Evolutionary conservation across 352 stramenopile species (phyloP), one percentile per base, ranked within the genome.

Genomic region (Globisporangium paddicum): DNA sequence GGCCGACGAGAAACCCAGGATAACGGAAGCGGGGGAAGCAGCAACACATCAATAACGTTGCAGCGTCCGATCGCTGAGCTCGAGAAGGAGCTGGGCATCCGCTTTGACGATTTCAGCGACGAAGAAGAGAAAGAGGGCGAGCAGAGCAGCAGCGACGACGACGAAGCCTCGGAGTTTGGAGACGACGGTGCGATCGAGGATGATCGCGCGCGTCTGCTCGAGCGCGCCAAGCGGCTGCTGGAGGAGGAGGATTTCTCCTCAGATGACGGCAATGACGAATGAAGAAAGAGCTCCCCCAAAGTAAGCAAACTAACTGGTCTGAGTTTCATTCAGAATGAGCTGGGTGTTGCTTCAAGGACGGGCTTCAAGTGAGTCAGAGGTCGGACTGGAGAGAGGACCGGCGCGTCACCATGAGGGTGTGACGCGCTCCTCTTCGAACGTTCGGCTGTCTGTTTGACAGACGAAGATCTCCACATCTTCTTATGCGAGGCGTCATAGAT

Each of bases 41-140:
- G 55, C 56, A 49, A n/a, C 45, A 53, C 32, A 60, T 66, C 51
- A 66, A 69, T 26, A 57, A 51, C 69, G n/a, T 44, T 86, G 28
- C 82, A 91, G 42, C 75, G 79, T 16, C 77, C 82, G 16, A 88
- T 91, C 51, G 79, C 82, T 21, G 79, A 91, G 54, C 67, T 91
- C 18, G 79, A 91, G 61, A 71, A 71, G 54, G 82, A 85, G 53
- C 65, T 91, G 7, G 82, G 79, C 0, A 86, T 89, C 46, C 74
- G 65, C 28, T 88, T 91, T 35, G 71, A 87, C 34, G 75, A 80
- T 47, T 63, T 82, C 18, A 86, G 72, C 18, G 76, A 87, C 26
- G 76, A 86, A 60, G 75, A 86, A 64, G 69, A 83, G 47, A 82
- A 83, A 57, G 68, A 82, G 34, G 60, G 65, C 38, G 66, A 81